These are phyloP conservation scores for Ceratocystis variospora DNA, from an alignment of 2,329 filamentous ascomycete species.

Conservation along the genomic window DNA sequence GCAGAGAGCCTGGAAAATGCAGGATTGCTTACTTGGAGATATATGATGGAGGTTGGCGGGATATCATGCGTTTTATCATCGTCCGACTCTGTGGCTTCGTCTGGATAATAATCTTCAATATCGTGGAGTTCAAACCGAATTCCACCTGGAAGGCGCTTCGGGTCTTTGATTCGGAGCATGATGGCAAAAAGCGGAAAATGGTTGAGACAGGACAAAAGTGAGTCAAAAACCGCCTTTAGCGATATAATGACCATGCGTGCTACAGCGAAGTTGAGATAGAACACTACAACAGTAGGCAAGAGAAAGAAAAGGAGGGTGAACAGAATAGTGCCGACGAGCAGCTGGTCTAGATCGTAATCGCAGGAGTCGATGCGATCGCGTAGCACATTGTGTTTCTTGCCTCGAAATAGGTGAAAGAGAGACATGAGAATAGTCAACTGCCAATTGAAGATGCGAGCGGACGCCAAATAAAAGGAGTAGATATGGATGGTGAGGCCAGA, in stretches of 20 bases:
- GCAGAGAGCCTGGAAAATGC: background rate
- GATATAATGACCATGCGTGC: conserved; percentile 91
- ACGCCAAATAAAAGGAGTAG: conserved; percentile 95
- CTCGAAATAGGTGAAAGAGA: conserved; percentile 95
- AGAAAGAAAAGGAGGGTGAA: conserved; percentile 94
- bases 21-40: conserved; percentile 53
- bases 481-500: conserved; percentile 90
- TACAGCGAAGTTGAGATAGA: conserved; percentile 90
- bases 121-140: conserved; percentile 83
- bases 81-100: conserved; percentile 25
- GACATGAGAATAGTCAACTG: conserved; percentile 93
- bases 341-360: conserved; percentile 94
- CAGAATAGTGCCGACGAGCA: conserved; percentile 87
- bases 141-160: conserved; percentile 67
- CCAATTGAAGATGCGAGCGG: conserved; percentile 95
- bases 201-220: conserved; percentile 81
- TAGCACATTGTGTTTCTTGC: conserved; percentile 93
- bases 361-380: conserved; percentile 97
- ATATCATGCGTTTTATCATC: background rate
- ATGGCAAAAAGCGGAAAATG: conserved; percentile 95
- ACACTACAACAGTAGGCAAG: conserved; percentile 85
- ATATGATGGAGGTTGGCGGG: conserved; percentile 64
- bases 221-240: conserved; percentile 82
- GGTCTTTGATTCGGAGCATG: conserved; percentile 92
- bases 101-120: conserved; percentile 40